Conservation (phyloP, 2,329 filamentous ascomycete species). For the Claviceps sorghi region DNA sequence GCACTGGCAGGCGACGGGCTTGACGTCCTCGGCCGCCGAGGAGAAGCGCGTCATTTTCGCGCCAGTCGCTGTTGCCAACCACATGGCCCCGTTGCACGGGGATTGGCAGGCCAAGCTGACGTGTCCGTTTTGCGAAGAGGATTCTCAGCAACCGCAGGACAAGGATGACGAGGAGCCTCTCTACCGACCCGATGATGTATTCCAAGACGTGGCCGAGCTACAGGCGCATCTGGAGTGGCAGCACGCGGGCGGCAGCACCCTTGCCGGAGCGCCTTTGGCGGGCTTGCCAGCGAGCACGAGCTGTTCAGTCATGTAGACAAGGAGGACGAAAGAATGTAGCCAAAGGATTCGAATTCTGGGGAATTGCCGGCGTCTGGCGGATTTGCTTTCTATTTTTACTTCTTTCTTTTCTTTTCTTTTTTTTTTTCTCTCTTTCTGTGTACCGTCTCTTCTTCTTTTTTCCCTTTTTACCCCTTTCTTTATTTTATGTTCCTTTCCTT, state of each 20-base stretch:
- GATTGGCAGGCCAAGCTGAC: constrained; percentile 38
- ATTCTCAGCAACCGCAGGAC: constrained; percentile 26
- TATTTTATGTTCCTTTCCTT: neutral
- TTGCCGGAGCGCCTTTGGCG: constrained; percentile 21
- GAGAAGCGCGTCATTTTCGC: constrained; percentile 41
- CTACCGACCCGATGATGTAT: constrained; percentile 34
- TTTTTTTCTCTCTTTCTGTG: neutral
- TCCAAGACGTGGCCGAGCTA: constrained; percentile 33
- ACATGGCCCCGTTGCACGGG: constrained; percentile 33
- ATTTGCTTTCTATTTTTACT: neutral
- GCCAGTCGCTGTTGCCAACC: constrained; percentile 43
- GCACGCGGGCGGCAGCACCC: constrained; percentile 25
- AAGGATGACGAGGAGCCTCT: constrained; percentile 37
- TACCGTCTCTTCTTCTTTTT: too few relatives aligned
- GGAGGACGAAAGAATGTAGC: too few relatives aligned
- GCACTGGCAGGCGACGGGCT: constrained; percentile 38
- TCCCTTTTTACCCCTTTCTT: too few relatives aligned
- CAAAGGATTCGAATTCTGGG: neutral
- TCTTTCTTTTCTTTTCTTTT: neutral
- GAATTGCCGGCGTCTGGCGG: neutral
- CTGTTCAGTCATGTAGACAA: constrained; percentile 31
- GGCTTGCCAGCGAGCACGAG: constrained; percentile 20
- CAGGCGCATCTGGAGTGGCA: constrained; percentile 44
- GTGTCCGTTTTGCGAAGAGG: constrained; percentile 44
- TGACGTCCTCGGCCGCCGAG: constrained; percentile 23